Conservation (phyloP, 2,329 filamentous ascomycete species). For the Diaporthe citriasiana region DNA sequence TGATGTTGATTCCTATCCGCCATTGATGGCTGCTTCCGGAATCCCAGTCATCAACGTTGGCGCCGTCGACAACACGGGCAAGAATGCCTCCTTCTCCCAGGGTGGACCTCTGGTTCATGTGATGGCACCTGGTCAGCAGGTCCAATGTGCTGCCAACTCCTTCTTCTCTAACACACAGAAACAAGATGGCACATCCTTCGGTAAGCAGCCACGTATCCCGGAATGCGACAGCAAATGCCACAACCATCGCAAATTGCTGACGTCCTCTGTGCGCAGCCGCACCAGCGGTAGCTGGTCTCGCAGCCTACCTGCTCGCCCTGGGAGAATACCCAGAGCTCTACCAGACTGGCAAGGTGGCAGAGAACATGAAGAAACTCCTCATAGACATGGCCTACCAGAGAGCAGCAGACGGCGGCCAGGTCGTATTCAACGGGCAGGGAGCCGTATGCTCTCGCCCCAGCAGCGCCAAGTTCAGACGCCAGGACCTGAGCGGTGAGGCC, state of each 20-base stretch:
- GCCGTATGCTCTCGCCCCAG: slow-evolving; percentile 11
- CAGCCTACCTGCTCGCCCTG: slow-evolving; percentile 24
- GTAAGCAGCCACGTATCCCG: neutral
- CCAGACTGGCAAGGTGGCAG: slow-evolving; percentile 25
- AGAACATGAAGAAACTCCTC: slow-evolving; percentile 27
- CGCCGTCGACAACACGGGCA: slow-evolving; percentile 21
- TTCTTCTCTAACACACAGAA: slow-evolving; percentile 7
- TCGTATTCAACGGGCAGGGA: slow-evolving; percentile 22
- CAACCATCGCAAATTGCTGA: neutral
- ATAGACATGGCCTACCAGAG: slow-evolving; percentile 26
- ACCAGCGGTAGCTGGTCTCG: slow-evolving; percentile 23
- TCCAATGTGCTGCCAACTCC: slow-evolving; percentile 25
- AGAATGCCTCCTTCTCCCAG: slow-evolving; percentile 24
- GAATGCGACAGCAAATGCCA: neutral
- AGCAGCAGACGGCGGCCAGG: neutral
- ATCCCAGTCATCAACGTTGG: slow-evolving; percentile 25
- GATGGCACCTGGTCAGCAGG: slow-evolving; percentile 7
- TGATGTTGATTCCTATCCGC: slow-evolving; percentile 9
- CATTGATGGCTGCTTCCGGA: slow-evolving; percentile 6
- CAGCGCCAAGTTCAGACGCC: slow-evolving; percentile 24
- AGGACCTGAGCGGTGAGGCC: slow-evolving; percentile 19
- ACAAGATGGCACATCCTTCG: slow-evolving; percentile 31
- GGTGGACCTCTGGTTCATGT: slow-evolving; percentile 25
- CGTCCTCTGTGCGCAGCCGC: neutral
- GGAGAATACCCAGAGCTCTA: slow-evolving; percentile 29